phyloP scores from a whole-genome alignment of 2,329 filamentous ascomycete species.

The Hymenoscyphus linearis region DNA sequence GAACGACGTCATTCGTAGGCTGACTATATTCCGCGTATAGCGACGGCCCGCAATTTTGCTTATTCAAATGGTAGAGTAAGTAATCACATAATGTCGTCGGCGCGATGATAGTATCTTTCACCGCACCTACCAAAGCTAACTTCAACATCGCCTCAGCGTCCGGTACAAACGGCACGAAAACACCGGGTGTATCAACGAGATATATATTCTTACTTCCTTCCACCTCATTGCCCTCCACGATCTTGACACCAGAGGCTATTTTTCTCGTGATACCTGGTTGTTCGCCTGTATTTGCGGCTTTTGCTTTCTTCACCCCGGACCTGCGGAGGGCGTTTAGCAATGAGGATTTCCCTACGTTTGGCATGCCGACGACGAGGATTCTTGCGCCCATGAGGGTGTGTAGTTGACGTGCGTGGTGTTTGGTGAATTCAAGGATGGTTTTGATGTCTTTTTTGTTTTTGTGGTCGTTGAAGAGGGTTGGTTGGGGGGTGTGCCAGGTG shows the following conservation, averaged over 20 bases:
- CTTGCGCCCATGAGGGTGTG: conserved; percentile 71
- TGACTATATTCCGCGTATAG: conserved; percentile 44
- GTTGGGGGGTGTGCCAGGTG: conserved; percentile 47
- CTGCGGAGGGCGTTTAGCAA: conserved; percentile 82
- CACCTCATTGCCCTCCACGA: conserved; percentile 51
- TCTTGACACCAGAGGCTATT: conserved; percentile 75
- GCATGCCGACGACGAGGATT: conserved; percentile 90
- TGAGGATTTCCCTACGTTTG: conserved; percentile 93
- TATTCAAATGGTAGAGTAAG: conserved; percentile 79
- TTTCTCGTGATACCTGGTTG: conserved; percentile 89
- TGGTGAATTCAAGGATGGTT: conserved; percentile 42
- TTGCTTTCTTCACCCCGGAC: conserved; percentile 57
- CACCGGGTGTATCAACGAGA: conserved; percentile 85
- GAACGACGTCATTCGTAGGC: conserved; percentile 80
- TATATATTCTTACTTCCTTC: conserved; percentile 53
- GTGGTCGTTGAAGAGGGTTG: conserved; percentile 48
- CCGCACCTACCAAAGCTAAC: conserved; percentile 82
- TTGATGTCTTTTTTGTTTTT: conserved; percentile 41
- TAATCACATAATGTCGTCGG: conserved; percentile 81
- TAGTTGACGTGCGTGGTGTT: conserved; percentile 46
- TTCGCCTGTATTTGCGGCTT: conserved; percentile 76
- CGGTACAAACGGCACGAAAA: conserved; percentile 88
- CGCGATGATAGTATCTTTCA: conserved; percentile 82
- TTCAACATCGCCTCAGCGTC: conserved; percentile 89
- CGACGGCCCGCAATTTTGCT: conserved; percentile 17